These are phyloP conservation scores for Aspergillus niger DNA, from an alignment of 2,329 filamentous ascomycete genomes.

Conservation along the genomic window DNA sequence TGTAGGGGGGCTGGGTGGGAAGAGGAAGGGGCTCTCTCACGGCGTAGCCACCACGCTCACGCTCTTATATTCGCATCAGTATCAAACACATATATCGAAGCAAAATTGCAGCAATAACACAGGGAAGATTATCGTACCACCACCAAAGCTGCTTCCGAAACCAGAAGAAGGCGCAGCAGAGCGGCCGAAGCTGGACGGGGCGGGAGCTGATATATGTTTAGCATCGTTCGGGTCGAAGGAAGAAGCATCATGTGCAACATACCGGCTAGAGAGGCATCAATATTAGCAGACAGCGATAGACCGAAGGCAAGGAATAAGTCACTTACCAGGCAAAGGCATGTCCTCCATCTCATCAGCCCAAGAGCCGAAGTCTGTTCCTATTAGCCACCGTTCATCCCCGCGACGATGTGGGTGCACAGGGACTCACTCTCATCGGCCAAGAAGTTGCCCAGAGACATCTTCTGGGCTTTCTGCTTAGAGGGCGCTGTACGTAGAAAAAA, in stretches of 20 bases:
- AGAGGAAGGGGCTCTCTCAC: slow-evolving; percentile 73
- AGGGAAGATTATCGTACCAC: slow-evolving; percentile 30
- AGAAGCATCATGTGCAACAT: slow-evolving; percentile 22
- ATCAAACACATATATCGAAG: slow-evolving; percentile 15
- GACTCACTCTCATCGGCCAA: slow-evolving; percentile 84
- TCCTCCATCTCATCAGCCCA: slow-evolving; percentile 99
- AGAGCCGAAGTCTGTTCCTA: slow-evolving; percentile 69
- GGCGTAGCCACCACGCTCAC: slow-evolving; percentile 42
- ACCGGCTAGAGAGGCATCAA: slow-evolving; percentile 31
- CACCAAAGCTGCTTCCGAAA: slow-evolving; percentile 40
- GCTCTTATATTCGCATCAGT: slow-evolving; percentile 31
- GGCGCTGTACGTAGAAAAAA: slow-evolving; percentile 64
- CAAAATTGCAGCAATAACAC: slow-evolving; percentile 8
- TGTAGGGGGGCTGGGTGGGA: slow-evolving; percentile 90
- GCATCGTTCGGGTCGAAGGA: slow-evolving; percentile 12
- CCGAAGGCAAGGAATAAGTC: background rate
- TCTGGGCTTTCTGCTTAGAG: slow-evolving; percentile 90
- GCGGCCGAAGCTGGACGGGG: slow-evolving; percentile 53
- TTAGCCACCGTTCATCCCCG: slow-evolving; percentile 31
- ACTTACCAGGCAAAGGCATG: slow-evolving; percentile 70
- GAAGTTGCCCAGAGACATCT: slow-evolving; percentile 97
- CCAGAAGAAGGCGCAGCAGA: slow-evolving; percentile 45
- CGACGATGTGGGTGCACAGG: slow-evolving; percentile 13
- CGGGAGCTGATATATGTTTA: slow-evolving; percentile 37
- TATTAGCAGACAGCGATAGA: slow-evolving; percentile 9